Evolutionary conservation across 2,329 filamentous ascomycete species (phyloP), one percentile per base, ranked within the genome.

Genomic region (Aspergillus versicolor): DNA sequence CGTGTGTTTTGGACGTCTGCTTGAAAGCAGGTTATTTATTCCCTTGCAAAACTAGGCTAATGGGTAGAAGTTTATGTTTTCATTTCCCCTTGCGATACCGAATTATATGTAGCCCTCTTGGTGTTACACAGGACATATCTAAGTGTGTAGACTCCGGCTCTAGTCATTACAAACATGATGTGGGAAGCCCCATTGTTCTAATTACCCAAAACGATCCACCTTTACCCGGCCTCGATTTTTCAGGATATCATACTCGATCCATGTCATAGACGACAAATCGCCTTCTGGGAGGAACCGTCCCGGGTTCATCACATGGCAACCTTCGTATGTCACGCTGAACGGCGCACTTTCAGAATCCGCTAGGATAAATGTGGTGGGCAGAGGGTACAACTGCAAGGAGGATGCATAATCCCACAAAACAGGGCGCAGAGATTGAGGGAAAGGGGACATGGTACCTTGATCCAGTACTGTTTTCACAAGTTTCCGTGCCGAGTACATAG

Each of bases 251-350:
- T 93, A 97, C 77, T 97, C 94, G 1, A 93, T 82, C 93, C 94
- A 97, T 61, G 87, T 82, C 5, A 86, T 89, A 6, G 88, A 84
- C 4, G 87, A 86, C 61, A 85, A 84, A 52, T 87, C 82, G 0
- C 87, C 88, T 0, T 84, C 79, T 0, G 90, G 86, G 22, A 95
- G 81, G 49, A 99, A 74, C 48, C 83, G 82, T 5, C 92, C 91
- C 0, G 94, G 92, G 71, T 99, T 99, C 84, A 99, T 88, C 34
- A 97, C 92, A 76, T 94, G 90, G 69, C 94, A 97, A 0, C 92
- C 93, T 74, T 96, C 93, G 69, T 97, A 97, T 13, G 90, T 96
- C 62, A 97, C 80, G 53, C 88, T 89, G 68, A 96, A 99, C 0
- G 91, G 83, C 13, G 90, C 87, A 9, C 88, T 87, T 42, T 92